Evolutionary conservation across 2,329 filamentous ascomycete species (phyloP).

Genomic region (Clarireedia paspali): DNA sequence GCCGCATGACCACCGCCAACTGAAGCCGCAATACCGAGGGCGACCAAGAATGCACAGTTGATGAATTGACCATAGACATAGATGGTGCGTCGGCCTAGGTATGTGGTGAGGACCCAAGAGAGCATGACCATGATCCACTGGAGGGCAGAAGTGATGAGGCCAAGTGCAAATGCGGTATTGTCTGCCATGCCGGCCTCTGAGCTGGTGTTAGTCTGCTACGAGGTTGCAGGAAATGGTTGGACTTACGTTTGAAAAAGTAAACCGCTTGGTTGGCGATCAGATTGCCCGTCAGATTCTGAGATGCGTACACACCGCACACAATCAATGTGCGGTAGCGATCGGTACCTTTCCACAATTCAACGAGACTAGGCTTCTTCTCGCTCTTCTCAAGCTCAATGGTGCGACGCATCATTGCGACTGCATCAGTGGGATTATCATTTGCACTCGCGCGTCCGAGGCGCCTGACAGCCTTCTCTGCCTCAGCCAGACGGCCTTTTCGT

Average conservation of each 20-base stretch:
- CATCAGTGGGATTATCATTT: conserved; percentile 38
- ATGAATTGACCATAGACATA: conserved; percentile 52
- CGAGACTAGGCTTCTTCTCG: conserved; percentile 37
- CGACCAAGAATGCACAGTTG: conserved; percentile 46
- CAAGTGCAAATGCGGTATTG: conserved; percentile 51
- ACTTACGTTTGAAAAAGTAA: conserved; percentile 44
- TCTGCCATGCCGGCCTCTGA: conserved; percentile 51
- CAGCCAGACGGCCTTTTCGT: conserved; percentile 34
- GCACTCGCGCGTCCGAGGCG: conserved; percentile 33
- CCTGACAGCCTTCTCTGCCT: conserved; percentile 32
- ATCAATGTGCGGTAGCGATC: conserved; percentile 49
- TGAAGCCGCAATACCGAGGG: conserved; percentile 52
- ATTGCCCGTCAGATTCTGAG: conserved; percentile 55
- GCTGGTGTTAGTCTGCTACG: conserved; percentile 25
- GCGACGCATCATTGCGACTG: conserved; percentile 50
- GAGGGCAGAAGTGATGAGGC: conserved; percentile 57
- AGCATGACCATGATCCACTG: conserved; percentile 56
- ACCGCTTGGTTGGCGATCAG: conserved; percentile 56
- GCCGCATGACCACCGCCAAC: conserved; percentile 34
- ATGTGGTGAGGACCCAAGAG: conserved; percentile 59
- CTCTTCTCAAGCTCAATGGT: conserved; percentile 48
- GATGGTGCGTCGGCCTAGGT: conserved; percentile 55
- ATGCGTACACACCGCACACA: conserved; percentile 48
- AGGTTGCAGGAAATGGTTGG: conserved; percentile 6
- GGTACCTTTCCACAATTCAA: conserved; percentile 48